Percentiles rank a stretch among this genome's conserved stretches.
phyloP scores from a whole-genome alignment of 768 basidiomycete genomes.

The Tulasnella sp. region DNA sequence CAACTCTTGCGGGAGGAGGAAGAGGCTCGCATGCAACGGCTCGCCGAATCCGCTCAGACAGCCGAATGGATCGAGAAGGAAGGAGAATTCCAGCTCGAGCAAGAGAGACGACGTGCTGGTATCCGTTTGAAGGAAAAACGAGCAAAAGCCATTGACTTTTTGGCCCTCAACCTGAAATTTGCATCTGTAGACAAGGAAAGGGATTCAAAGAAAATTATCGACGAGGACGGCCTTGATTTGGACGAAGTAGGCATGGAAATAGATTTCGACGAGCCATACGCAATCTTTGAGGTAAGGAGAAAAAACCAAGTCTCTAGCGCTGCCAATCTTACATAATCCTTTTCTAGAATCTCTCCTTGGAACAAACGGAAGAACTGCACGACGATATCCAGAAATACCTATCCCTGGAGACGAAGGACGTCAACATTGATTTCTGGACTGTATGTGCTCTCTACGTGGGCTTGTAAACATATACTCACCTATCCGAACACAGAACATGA shows the following conservation, averaged over 20 bases:
- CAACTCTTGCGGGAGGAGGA: conserved; percentile 89
- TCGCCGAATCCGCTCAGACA: conserved; percentile 97
- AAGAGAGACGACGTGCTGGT: conserved; percentile 85
- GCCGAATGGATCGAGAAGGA: conserved; percentile 97
- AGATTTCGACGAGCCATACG: conserved; percentile 97
- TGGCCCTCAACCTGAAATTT: conserved; percentile 94
- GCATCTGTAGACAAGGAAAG: conserved; percentile 62
- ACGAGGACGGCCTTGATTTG: conserved; percentile 61
- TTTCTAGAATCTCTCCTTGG: conserved; percentile 73
- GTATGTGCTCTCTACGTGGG: conserved; percentile 51
- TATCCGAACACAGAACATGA: conserved; percentile 75
- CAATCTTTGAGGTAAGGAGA: conserved; percentile 84
- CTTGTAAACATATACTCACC: conserved; percentile 30
- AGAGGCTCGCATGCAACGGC: conserved; percentile 80
- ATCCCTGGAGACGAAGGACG: conserved; percentile 76
- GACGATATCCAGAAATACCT: conserved; percentile 94
- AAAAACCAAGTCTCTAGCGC: neutral
- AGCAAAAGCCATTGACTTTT: conserved; percentile 97
- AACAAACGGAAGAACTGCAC: conserved; percentile 91
- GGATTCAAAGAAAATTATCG: conserved; percentile 52
- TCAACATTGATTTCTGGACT: conserved; percentile 97
- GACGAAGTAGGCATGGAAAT: conserved; percentile 94
- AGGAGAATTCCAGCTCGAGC: conserved; percentile 95
- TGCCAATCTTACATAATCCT: conserved; percentile 25
- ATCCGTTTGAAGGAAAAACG: conserved; percentile 95